phyloP scores from a whole-genome alignment of 192 early-diverging fungal species.

The Dimargaris cristalligena region DNA sequence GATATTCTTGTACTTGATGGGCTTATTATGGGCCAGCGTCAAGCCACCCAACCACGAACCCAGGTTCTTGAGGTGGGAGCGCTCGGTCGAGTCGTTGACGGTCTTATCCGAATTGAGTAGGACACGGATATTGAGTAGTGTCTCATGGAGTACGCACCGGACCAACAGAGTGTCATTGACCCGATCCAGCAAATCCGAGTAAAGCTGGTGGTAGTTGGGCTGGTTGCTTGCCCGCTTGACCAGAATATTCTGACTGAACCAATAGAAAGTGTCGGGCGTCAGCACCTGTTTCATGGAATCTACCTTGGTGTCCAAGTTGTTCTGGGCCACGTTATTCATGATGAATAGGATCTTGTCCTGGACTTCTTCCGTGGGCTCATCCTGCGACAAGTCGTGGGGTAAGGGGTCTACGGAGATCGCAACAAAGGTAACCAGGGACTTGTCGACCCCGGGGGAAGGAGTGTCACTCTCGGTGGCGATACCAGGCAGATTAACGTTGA shows the following conservation, averaged over 20 bases:
- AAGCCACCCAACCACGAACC: constrained; percentile 96
- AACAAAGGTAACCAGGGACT: constrained; percentile 23
- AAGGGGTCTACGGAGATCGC: constrained; percentile 13
- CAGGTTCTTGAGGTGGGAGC: constrained; percentile 83
- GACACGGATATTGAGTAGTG: constrained; percentile 68
- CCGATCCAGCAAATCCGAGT: constrained; percentile 66
- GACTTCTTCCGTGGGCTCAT: constrained; percentile 37
- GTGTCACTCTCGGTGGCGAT: constrained; percentile 15
- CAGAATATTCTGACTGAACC: constrained; percentile 92
- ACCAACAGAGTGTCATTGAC: constrained; percentile 48
- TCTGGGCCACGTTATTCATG: constrained; percentile 84
- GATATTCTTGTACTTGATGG: constrained; percentile 90
- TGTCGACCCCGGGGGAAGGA: constrained; percentile 17
- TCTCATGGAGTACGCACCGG: constrained; percentile 73
- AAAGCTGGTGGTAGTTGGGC: constrained; percentile 90
- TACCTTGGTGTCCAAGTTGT: constrained; percentile 66
- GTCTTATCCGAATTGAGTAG: constrained; percentile 90
- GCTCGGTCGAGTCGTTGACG: constrained; percentile 71
- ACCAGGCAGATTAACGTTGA: constrained; percentile 17
- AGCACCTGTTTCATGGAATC: constrained; percentile 58
- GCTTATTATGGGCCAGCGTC: constrained; percentile 86
- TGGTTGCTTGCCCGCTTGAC: constrained; percentile 92
- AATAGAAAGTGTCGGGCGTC: constrained; percentile 43
- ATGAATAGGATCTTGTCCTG: constrained; percentile 95
- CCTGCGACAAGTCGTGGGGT: constrained; percentile 13